These are phyloP conservation scores for Spencermartinsiella ligniputridi DNA, from an alignment of 1,139 yeast species.

Conservation along the genomic window DNA sequence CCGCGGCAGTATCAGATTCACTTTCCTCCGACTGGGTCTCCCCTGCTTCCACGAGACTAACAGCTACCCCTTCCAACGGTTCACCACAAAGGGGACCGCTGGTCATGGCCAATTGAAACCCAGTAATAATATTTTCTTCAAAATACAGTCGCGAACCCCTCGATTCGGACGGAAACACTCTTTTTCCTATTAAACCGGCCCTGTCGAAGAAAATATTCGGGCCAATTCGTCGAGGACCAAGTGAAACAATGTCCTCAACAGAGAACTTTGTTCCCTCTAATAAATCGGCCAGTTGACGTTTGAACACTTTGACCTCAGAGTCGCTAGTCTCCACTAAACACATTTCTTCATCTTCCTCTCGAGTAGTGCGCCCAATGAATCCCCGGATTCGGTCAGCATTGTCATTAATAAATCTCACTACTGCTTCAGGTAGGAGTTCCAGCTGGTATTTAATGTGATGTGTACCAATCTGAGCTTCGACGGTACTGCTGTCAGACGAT, in stretches of 20 bases:
- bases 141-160: conserved; percentile 25
- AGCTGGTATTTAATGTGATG: conserved; percentile 44
- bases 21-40: conserved; percentile 28
- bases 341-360: conserved; percentile 11
- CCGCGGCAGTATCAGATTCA: conserved; percentile 36
- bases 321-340: conserved; percentile 9
- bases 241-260: conserved; percentile 50
- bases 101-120: conserved; percentile 75
- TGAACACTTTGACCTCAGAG: conserved; percentile 23
- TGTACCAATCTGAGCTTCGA: conserved; percentile 12
- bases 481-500: conserved; percentile 2
- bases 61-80: conserved; percentile 69
- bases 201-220: conserved; percentile 70
- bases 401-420: conserved; percentile 47
- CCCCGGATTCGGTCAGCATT: conserved; percentile 42
- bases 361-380: conserved; percentile 14
- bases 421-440: conserved; percentile 52
- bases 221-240: conserved; percentile 77
- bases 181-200: conserved; percentile 25
- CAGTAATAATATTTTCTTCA: conserved; percentile 71
- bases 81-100: conserved; percentile 91
- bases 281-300: conserved; percentile 17
- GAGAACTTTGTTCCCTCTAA: conserved; percentile 17
- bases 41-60: conserved; percentile 38
- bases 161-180: conserved; percentile 12